Percentiles rank a stretch among this genome's conserved stretches.
Evolutionary conservation across 2,329 filamentous ascomycete genomes (phyloP).

Genomic region (Lizonia empirigonia): DNA sequence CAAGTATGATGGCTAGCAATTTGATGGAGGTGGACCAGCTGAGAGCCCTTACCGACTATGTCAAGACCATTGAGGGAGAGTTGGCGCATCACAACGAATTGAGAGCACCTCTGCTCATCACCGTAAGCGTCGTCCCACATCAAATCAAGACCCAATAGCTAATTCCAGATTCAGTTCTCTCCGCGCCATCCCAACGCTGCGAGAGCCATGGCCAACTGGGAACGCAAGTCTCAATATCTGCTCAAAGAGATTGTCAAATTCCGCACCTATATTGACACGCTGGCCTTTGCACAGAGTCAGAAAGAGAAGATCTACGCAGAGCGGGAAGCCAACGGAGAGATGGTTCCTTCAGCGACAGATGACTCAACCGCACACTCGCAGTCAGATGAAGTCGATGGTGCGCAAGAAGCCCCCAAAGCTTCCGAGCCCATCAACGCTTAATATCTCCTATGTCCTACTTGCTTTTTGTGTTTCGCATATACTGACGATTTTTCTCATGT

Average conservation of each 20-base stretch:
- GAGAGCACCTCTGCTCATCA: conserved; percentile 82
- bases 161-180: conserved; percentile 65
- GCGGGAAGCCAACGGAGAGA: conserved; percentile 38
- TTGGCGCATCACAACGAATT: conserved; percentile 86
- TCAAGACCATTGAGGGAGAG: conserved; percentile 84
- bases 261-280: conserved; percentile 87
- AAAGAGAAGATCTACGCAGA: conserved; percentile 71
- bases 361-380: conserved; percentile 17
- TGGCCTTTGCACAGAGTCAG: conserved; percentile 71
- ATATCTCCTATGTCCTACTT: conserved; percentile 15
- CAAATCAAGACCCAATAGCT: conserved; percentile 8
- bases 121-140: conserved; percentile 55
- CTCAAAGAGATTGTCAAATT: conserved; percentile 96
- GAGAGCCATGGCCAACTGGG: conserved; percentile 95
- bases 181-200: conserved; percentile 78
- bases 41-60: conserved; percentile 74
- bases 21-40: conserved; percentile 82
- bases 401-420: conserved; percentile 35
- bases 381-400: conserved; percentile 42
- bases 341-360: conserved; percentile 17
- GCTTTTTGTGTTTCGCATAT: conserved; percentile 23
- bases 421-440: conserved; percentile 32
- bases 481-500: conserved; percentile 36
- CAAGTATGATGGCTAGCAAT: conserved; percentile 85
- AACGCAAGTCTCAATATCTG: conserved; percentile 90